Evolutionary conservation across 805 yeast species (phyloP).

Genomic region (Grigorovia jiainica): DNA sequence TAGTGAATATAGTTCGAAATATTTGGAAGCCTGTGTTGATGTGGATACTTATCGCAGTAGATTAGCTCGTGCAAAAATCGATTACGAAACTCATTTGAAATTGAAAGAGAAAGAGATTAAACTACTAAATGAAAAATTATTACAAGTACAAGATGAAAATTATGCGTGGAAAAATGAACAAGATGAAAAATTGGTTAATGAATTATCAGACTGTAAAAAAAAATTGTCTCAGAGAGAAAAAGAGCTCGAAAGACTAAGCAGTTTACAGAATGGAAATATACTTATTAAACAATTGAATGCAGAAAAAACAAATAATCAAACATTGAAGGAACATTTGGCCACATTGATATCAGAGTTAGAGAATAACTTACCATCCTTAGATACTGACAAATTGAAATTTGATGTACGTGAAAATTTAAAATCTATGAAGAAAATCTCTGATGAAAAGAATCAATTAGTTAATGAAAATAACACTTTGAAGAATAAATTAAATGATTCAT

Average conservation of each 20-base stretch:
- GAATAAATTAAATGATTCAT: conserved; percentile 23
- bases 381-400: conserved; percentile 51
- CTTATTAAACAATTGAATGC: neutral
- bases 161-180: conserved; percentile 14
- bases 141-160: conserved; percentile 41
- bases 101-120: conserved; percentile 49
- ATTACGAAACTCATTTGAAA: conserved; percentile 46
- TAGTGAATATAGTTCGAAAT: neutral
- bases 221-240: conserved; percentile 21
- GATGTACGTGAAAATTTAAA: conserved; percentile 34
- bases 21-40: conserved; percentile 17
- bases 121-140: conserved; percentile 23
- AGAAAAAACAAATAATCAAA: neutral
- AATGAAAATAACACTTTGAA: conserved; percentile 15
- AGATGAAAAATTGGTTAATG: conserved; percentile 26
- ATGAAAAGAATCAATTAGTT: conserved; percentile 36
- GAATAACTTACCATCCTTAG: conserved; percentile 65
- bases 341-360: conserved; percentile 68
- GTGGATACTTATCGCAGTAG: conserved; percentile 41
- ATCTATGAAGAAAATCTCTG: conserved; percentile 25
- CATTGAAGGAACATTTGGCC: conserved; percentile 59
- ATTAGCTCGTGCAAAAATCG: conserved; percentile 35
- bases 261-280: neutral
- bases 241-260: neutral
- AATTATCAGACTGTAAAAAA: conserved; percentile 19